Conservation (phyloP, 2,329 filamentous ascomycete species). For the Ophiostoma australiae region DNA sequence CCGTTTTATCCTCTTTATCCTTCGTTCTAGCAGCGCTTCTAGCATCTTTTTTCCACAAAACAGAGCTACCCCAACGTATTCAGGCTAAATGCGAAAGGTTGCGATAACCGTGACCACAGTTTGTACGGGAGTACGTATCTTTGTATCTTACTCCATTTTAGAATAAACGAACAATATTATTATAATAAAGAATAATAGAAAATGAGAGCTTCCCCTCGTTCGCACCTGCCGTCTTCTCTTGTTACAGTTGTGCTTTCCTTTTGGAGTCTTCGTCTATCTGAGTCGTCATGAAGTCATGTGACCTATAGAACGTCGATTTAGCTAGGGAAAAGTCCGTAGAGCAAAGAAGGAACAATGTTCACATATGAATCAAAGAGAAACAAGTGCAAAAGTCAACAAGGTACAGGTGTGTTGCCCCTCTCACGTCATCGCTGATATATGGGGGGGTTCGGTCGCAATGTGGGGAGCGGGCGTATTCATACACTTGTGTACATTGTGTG, state of each 20-base stretch:
- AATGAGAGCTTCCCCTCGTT: neutral
- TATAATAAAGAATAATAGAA: neutral
- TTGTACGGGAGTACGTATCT: neutral
- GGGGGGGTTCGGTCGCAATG: constrained; percentile 14
- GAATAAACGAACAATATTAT: neutral
- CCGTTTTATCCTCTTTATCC: constrained; percentile 14
- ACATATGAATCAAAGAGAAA: neutral
- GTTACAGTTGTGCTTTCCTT: neutral
- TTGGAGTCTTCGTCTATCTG: neutral
- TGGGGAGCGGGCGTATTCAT: constrained; percentile 10
- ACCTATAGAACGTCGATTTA: neutral
- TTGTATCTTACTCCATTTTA: neutral
- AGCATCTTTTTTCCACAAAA: constrained; percentile 11
- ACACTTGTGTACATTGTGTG: constrained; percentile 4
- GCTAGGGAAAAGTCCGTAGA: neutral
- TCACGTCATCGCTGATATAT: constrained; percentile 14
- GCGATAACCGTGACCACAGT: no score
- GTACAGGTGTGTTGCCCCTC: constrained; percentile 6
- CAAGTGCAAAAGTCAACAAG: constrained; percentile 6
- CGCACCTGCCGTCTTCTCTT: neutral
- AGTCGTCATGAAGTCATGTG: neutral
- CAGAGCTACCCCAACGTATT: constrained; percentile 13
- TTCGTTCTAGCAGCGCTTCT: neutral
- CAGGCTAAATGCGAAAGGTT: neutral
- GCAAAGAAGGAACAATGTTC: no score